These are phyloP conservation scores for Triticum turgidum DNA, from an alignment of 176 grass and related monocot genomes.

Conservation along the genomic window DNA sequence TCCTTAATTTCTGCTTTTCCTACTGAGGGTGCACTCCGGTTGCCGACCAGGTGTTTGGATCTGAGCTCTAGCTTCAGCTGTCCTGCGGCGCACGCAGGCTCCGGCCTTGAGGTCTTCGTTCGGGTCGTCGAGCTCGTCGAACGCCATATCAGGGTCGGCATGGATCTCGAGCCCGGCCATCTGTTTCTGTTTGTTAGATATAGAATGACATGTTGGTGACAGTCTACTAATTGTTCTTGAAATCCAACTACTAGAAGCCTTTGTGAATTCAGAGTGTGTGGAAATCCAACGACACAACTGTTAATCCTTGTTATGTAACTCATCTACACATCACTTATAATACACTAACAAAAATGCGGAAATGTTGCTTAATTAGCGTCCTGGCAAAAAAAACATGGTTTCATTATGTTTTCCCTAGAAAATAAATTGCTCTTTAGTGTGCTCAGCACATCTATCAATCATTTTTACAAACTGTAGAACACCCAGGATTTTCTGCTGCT, in stretches of 20 bases:
- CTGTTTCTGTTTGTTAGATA: neutral
- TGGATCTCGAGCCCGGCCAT: neutral
- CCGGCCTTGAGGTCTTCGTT: too few relatives aligned
- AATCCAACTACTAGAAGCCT: neutral
- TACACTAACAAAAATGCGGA: neutral
- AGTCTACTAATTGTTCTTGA: neutral
- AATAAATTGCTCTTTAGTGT: neutral
- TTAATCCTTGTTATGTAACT: neutral
- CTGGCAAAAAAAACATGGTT: neutral
- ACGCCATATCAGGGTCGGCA: neutral
- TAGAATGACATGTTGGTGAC: neutral
- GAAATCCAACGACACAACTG: neutral
- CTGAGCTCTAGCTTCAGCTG: neutral
- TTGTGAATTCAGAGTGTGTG: neutral
- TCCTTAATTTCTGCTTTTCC: neutral
- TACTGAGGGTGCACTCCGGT: neutral
- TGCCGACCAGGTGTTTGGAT: conserved; percentile 5
- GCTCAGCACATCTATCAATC: neutral
- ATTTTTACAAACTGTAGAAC: neutral
- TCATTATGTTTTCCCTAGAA: neutral
- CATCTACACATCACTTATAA: neutral
- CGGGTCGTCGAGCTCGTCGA: neutral
- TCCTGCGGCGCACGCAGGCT: too few relatives aligned
- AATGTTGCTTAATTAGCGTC: neutral
- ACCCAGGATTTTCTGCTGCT: neutral